Evolutionary conservation across 1,284 basidiomycete species (phyloP), one percentile per base, ranked within the genome.

Genomic region (Moesziomyces globuligerus): DNA sequence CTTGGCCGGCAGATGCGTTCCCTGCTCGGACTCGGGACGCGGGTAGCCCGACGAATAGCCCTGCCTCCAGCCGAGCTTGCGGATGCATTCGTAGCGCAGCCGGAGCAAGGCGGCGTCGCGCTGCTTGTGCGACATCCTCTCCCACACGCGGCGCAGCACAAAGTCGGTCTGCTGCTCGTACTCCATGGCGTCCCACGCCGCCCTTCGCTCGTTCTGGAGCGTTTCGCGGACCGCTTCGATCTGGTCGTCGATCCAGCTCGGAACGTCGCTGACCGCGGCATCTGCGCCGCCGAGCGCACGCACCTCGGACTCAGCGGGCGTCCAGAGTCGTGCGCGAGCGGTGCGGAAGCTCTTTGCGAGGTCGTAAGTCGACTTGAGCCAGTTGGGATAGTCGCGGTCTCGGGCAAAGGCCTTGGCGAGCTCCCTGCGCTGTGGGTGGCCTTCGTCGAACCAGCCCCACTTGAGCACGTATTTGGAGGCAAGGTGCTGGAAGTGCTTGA

Each of bases 41-140:
- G 80, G 80, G 49, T 68, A 81, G 36, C 79, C 80, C 1, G 78
- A 69, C 23, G 79, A 76, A 48, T 68, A 81, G 34, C 80, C 80
- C 10, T 69, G 59, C 36, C 80, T 62, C 80, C 80, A 81, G 9
- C 80, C 80, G 1, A 81, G 58, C 34, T 68, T 73, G 23, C 79
- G 65, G 25, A 73, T 61, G 51, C 72, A 68, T 15, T 73, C 71
- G 58, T 59, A 78, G 8, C 69, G 39, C 8, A 49, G 52, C 6
- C 68, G 59, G 9, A 70, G 47, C n/a, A 75, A 32, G 15, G 71
- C 72, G 3, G 29, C 55, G 7, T 46, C 44, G 24, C 66, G 52
- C 49, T 65, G 57, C 23, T 62, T 45, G 7, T 53, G 36, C 0
- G 57, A 36, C 61, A 79, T 45, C 15, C 20, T 36, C 9, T 32